phyloP scores from a whole-genome alignment of 2,329 filamentous ascomycete species.

The Alternaria hordeiaustralica region DNA sequence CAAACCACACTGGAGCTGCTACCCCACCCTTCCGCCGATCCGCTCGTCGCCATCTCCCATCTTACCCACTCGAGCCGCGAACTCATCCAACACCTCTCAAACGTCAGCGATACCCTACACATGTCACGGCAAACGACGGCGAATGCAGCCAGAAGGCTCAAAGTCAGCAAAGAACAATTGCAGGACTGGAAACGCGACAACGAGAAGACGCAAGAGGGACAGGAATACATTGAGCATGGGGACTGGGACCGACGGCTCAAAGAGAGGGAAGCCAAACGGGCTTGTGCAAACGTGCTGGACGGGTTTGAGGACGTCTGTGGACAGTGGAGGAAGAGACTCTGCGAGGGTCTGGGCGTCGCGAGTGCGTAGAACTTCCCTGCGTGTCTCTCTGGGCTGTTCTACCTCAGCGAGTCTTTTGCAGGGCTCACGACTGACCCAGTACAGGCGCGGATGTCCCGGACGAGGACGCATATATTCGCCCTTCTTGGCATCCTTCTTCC shows the following conservation, averaged over 20 bases:
- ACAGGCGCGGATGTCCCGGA: conserved; percentile 1
- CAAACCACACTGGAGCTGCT: conserved; percentile 69
- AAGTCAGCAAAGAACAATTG: conserved; percentile 83
- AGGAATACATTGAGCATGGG: conserved; percentile 78
- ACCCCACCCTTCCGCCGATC: conserved; percentile 68
- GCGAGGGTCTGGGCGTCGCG: conserved; percentile 53
- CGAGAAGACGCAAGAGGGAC: conserved; percentile 81
- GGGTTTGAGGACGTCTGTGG: conserved; percentile 93
- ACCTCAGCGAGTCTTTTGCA: not conserved
- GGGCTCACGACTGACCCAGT: not conserved
- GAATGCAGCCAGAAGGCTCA: conserved; percentile 78
- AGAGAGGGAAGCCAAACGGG: conserved; percentile 79
- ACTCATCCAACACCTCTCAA: conserved; percentile 80
- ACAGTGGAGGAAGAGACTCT: conserved; percentile 77
- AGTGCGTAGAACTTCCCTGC: conserved; percentile 35
- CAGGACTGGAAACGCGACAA: conserved; percentile 84
- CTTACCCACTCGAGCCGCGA: conserved; percentile 71
- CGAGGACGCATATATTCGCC: not conserved
- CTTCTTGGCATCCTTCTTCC: not conserved
- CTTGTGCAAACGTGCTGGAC: conserved; percentile 86
- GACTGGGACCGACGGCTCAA: conserved; percentile 81
- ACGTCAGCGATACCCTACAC: conserved; percentile 88
- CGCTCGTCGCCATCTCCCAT: conserved; percentile 70
- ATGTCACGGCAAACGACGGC: conserved; percentile 90
- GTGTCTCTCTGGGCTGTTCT: not conserved